Conservation (phyloP, 768 basidiomycete species). For the Boletus coccyginus region DNA sequence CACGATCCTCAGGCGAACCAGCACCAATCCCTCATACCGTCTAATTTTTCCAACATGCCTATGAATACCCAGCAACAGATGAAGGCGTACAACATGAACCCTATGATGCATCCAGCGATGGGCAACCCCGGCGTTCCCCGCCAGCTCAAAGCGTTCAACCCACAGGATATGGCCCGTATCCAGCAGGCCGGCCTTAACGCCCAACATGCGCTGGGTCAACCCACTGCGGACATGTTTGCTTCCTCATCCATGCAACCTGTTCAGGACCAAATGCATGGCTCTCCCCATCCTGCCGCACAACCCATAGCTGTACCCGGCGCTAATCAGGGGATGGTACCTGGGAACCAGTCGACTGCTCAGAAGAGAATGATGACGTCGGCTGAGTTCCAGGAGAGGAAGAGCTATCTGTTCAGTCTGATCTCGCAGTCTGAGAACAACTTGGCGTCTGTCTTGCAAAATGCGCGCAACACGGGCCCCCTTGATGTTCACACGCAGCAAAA, state of each 20-base stretch:
- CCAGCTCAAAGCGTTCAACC: conserved; percentile 45
- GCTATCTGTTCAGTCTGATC: conserved; percentile 8
- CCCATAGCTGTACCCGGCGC: conserved; percentile 17
- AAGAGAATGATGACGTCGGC: conserved; percentile 15
- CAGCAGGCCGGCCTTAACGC: conserved; percentile 30
- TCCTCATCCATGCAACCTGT: conserved; percentile 40
- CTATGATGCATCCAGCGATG: conserved; percentile 39
- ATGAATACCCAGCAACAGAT: conserved; percentile 36
- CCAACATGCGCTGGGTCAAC: conserved; percentile 39
- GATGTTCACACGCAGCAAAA: conserved; percentile 19
- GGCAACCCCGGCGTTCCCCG: conserved; percentile 27
- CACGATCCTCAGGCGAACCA: conserved; percentile 36
- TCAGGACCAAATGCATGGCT: conserved; percentile 46
- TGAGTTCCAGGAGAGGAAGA: conserved; percentile 27
- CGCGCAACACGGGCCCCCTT: conserved; percentile 12
- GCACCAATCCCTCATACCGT: conserved; percentile 30
- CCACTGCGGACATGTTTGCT: conserved; percentile 46
- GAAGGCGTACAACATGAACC: conserved; percentile 32
- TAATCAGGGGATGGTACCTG: conserved; percentile 24
- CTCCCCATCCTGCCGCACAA: conserved; percentile 39
- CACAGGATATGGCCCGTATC: conserved; percentile 37
- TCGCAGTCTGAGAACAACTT: conserved; percentile 15
- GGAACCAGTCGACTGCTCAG: conserved; percentile 22
- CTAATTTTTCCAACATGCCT: conserved; percentile 40
- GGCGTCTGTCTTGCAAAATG: not conserved